These are phyloP conservation scores for Nannizzia gypsea DNA, from an alignment of 2,329 filamentous ascomycete species.

Conservation along the genomic window DNA sequence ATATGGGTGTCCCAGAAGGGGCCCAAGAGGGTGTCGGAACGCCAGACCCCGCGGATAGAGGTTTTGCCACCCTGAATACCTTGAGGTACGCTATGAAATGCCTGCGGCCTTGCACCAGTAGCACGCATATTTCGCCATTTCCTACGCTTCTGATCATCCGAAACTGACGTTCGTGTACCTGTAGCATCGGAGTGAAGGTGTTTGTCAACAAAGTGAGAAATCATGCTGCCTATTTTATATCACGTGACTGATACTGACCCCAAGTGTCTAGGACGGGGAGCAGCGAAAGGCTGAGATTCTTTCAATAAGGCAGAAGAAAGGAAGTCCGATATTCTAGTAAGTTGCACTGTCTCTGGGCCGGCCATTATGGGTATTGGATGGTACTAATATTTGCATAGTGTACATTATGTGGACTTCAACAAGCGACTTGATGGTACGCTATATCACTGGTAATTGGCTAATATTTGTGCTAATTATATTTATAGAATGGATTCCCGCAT, in stretches of 20 bases:
- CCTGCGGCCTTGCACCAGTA: neutral
- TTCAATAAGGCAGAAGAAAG: conserved; percentile 84
- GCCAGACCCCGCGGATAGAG: conserved; percentile 56
- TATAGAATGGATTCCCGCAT: conserved; percentile 74
- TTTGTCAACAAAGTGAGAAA: conserved; percentile 56
- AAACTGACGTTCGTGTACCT: neutral
- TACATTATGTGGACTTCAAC: conserved; percentile 98
- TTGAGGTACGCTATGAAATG: conserved; percentile 48
- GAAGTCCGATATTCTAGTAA: conserved; percentile 71
- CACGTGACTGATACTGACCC: conserved; percentile 15
- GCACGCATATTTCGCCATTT: neutral
- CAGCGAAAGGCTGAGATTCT: conserved; percentile 88
- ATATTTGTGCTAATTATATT: conserved; percentile 19
- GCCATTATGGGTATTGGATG: conserved; percentile 4
- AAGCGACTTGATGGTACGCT: conserved; percentile 55
- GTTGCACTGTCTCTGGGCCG: conserved; percentile 9
- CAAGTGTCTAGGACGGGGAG: conserved; percentile 54
- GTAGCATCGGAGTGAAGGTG: conserved; percentile 53
- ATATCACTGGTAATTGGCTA: neutral
- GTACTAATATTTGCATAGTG: conserved; percentile 33
- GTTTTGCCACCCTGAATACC: conserved; percentile 73
- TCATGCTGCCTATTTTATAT: neutral
- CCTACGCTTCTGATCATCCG: neutral
- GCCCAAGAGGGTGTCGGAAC: conserved; percentile 43
- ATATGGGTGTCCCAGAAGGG: conserved; percentile 46